A percentile compares a stretch with the other conserved stretches of the same genome.
Evolutionary conservation across 2,329 filamentous ascomycete genomes (phyloP).

Genomic region (Diaporthe sp.): DNA sequence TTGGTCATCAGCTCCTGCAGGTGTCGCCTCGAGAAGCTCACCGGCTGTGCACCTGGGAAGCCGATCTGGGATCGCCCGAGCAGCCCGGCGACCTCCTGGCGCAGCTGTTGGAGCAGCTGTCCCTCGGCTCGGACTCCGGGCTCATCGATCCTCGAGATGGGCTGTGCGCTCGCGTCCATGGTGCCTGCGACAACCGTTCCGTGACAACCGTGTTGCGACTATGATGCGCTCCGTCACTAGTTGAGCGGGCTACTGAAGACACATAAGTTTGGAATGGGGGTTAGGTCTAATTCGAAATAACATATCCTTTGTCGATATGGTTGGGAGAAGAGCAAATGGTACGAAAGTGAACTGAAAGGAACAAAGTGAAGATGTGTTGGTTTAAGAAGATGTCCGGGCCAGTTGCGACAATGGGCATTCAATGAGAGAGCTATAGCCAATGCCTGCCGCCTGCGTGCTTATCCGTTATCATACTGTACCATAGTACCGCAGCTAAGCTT

Average conservation of each 20-base stretch:
- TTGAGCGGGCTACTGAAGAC: slow-evolving; percentile 15
- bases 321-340: not conserved
- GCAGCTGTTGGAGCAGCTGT: slow-evolving; percentile 70
- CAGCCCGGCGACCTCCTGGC: slow-evolving; percentile 78
- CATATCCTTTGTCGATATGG: slow-evolving; percentile 16
- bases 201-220: slow-evolving; percentile 11
- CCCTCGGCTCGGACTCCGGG: slow-evolving; percentile 74
- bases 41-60: slow-evolving; percentile 94
- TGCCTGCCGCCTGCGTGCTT: not conserved
- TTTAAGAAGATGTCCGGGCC: not conserved
- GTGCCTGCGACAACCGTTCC: slow-evolving; percentile 21
- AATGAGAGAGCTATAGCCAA: not conserved
- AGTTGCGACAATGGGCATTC: not conserved
- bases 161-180: slow-evolving; percentile 40
- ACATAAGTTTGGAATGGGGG: slow-evolving; percentile 8
- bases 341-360: not conserved
- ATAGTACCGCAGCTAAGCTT: not conserved
- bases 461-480: slow-evolving; percentile 19
- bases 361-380: not conserved
- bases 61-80: slow-evolving; percentile 74
- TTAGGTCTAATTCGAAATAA: not conserved
- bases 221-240: not conserved
- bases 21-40: slow-evolving; percentile 88
- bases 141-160: slow-evolving; percentile 63
- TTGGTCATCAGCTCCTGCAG: slow-evolving; percentile 81